Evolutionary conservation across 257 asterid genomes (phyloP).

Genomic region (Przewalskia tangutica): DNA sequence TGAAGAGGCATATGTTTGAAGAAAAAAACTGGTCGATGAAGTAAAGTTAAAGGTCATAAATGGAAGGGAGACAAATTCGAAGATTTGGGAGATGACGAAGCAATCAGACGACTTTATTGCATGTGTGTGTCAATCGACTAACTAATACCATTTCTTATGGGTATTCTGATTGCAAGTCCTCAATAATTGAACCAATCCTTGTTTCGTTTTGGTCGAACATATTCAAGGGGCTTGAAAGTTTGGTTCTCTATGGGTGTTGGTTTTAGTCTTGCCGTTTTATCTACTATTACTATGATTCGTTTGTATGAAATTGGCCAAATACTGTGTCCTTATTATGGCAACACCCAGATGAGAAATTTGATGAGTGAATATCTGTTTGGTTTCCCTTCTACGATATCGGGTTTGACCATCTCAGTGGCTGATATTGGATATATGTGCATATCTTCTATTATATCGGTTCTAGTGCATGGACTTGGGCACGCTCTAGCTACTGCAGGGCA

Average conservation of each 20-base stretch:
- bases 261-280: conserved; percentile 50
- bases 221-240: conserved; percentile 49
- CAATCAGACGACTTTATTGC: no score
- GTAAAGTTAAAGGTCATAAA: no score
- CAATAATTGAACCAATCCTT: no score
- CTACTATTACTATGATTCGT: conserved; percentile 54
- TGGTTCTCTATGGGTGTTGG: conserved; percentile 87
- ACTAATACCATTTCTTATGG: no score
- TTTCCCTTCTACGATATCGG: conserved; percentile 42
- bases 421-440: conserved; percentile 54
- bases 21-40: no score
- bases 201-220: no score
- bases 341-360: conserved; percentile 15
- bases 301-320: conserved; percentile 39
- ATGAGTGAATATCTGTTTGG: conserved; percentile 22
- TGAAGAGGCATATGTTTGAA: no score
- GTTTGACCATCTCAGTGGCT: conserved; percentile 43
- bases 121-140: no score
- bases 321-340: conserved; percentile 29
- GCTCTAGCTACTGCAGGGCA: conserved; percentile 84
- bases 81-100: no score
- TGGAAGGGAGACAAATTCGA: no score
- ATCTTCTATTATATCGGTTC: conserved; percentile 51
- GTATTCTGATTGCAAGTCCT: no score
- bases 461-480: conserved; percentile 85